phyloP scores from a whole-genome alignment of 169 alveolate species.

The Eimeria praecox region DNA sequence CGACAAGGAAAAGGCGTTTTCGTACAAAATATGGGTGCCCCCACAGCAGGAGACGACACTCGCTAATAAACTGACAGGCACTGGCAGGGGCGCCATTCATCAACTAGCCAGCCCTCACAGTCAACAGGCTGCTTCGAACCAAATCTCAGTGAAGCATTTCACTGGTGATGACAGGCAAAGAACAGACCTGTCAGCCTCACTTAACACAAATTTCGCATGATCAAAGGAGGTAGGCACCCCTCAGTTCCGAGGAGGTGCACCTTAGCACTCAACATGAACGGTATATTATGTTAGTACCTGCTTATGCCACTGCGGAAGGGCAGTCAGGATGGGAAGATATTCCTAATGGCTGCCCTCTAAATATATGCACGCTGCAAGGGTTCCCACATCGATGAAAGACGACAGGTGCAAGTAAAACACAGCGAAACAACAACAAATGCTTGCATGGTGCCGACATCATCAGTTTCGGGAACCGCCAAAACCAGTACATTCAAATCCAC shows the following conservation, averaged over 20 bases:
- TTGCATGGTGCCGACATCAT: neutral
- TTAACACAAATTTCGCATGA: too few species aligned
- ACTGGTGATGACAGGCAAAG: neutral
- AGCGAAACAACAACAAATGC: neutral
- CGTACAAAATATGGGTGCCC: neutral
- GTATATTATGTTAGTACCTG: too few species aligned
- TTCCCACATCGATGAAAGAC: too few species aligned
- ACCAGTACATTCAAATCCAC: neutral
- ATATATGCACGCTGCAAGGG: neutral
- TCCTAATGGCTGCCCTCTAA: neutral
- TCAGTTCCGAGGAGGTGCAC: too few species aligned
- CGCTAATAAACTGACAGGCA: neutral
- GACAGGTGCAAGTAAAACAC: neutral
- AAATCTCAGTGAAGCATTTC: neutral
- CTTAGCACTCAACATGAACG: too few species aligned
- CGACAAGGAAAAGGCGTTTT: neutral
- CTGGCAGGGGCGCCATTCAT: neutral
- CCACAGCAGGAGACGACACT: neutral
- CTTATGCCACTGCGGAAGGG: too few species aligned
- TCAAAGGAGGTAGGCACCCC: too few species aligned
- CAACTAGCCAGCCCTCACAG: neutral
- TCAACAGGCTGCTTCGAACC: neutral
- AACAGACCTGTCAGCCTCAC: neutral
- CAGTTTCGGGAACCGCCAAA: neutral
- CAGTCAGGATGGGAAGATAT: neutral